phyloP scores from a whole-genome alignment of 2,329 filamentous ascomycete genomes.

The Gnomoniopsis sp. region DNA sequence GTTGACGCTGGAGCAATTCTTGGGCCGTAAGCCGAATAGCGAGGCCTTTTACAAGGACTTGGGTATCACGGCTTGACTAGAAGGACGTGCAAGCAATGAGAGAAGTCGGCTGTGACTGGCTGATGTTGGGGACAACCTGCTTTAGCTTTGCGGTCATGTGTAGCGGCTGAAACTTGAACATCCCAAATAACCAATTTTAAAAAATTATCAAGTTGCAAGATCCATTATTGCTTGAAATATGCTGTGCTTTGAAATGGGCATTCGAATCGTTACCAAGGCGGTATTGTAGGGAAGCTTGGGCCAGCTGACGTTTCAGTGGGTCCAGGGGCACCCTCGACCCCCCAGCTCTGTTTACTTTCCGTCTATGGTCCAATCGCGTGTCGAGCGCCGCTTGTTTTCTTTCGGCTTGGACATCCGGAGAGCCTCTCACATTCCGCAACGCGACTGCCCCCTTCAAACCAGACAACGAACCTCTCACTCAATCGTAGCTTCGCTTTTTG shows the following conservation, averaged over 20 bases:
- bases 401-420: not conserved
- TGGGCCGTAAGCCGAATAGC: slow-evolving; percentile 71
- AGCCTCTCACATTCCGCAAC: not conserved
- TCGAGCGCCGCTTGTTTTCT: slow-evolving; percentile 6
- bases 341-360: slow-evolving; percentile 4
- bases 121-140: not conserved
- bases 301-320: slow-evolving; percentile 1
- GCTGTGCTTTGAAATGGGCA: not conserved
- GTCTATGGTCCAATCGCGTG: not conserved
- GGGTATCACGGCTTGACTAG: slow-evolving; percentile 40
- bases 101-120: slow-evolving; percentile 8
- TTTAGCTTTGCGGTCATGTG: no score
- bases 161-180: no score
- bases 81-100: not conserved
- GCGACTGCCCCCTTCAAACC: not conserved
- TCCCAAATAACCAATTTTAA: no score
- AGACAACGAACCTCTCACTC: not conserved
- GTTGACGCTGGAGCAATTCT: slow-evolving; percentile 72
- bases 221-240: no score
- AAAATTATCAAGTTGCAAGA: no score
- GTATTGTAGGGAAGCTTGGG: not conserved
- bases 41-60: slow-evolving; percentile 80
- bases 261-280: not conserved
- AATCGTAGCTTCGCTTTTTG: not conserved
- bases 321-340: not conserved